A percentile compares a stretch with the other conserved stretches of the same genome.
phyloP scores from a whole-genome alignment of 192 early-diverging fungal species.

The Lunasporangiospora selenospora region DNA sequence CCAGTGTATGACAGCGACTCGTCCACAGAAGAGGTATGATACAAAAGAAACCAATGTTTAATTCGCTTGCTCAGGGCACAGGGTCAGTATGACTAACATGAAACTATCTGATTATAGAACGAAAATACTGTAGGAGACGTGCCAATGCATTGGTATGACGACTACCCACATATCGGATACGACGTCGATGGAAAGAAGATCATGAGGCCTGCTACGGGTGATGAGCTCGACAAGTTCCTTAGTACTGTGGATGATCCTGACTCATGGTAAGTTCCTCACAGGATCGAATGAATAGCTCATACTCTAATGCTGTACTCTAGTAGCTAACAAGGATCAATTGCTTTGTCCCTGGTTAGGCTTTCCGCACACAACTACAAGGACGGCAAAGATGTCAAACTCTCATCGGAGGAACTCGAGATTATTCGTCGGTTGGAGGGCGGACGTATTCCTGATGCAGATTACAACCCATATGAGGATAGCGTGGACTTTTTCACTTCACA shows the following conservation, averaged over 20 bases:
- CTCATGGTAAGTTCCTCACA: conserved; percentile 63
- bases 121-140: conserved; percentile 95
- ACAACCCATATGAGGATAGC: conserved; percentile 91
- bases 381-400: conserved; percentile 84
- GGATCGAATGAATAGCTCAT: not conserved
- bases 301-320: not conserved
- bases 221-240: conserved; percentile 95
- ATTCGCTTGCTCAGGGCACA: not conserved
- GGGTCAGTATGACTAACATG: too few relatives aligned
- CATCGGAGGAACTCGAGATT: conserved; percentile 92
- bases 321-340: not conserved
- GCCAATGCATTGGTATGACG: conserved; percentile 98
- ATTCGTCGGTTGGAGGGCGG: conserved; percentile 87
- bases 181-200: conserved; percentile 93
- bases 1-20: conserved; percentile 93
- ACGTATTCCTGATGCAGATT: conserved; percentile 81
- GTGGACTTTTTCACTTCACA: conserved; percentile 96
- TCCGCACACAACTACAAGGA: conserved; percentile 85
- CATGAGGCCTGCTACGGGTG: conserved; percentile 83
- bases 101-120: too few relatives aligned
- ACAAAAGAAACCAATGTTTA: too few relatives aligned
- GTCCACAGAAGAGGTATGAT: conserved; percentile 88
- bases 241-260: conserved; percentile 92
- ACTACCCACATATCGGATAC: conserved; percentile 97
- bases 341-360: conserved; percentile 26